Percentiles rank a stretch among this genome's conserved stretches.
These are phyloP conservation scores for Acer campestre DNA, from an alignment of 345 rosid species.

Conservation along the genomic window DNA sequence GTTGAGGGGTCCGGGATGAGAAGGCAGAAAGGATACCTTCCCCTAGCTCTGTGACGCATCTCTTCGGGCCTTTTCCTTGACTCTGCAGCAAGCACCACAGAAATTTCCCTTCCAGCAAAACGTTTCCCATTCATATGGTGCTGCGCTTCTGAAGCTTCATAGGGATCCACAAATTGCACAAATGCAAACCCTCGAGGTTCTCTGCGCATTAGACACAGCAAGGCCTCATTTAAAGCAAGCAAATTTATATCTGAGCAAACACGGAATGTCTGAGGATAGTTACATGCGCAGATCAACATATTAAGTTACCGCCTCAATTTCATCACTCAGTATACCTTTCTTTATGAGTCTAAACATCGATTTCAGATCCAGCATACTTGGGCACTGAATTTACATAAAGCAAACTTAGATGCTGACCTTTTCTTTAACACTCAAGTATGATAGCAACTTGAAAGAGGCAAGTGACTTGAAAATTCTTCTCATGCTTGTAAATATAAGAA, in stretches of 20 bases:
- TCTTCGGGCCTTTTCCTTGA: constrained; percentile 97
- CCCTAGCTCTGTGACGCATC: constrained; percentile 83
- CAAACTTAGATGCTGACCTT: constrained; percentile 65
- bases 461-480: constrained; percentile 70
- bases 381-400: constrained; percentile 44
- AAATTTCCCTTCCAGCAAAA: constrained; percentile 85
- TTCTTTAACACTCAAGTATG: constrained; percentile 62
- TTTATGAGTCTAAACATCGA: constrained; percentile 38
- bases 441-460: constrained; percentile 78
- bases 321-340: constrained; percentile 38
- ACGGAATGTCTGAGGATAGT: constrained; percentile 9
- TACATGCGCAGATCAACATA: constrained; percentile 18
- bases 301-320: constrained; percentile 28
- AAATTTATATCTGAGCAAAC: constrained; percentile 20
- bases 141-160: constrained; percentile 89
- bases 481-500: constrained; percentile 69
- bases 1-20: neutral
- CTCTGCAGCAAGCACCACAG: constrained; percentile 91
- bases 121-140: constrained; percentile 82
- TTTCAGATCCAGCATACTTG: constrained; percentile 37
- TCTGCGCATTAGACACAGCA: constrained; percentile 42
- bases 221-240: constrained; percentile 24
- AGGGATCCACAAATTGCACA: constrained; percentile 92
- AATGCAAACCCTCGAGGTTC: constrained; percentile 97
- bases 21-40: constrained; percentile 38